A percentile compares a stretch with the other conserved stretches of the same genome.
phyloP scores from a whole-genome alignment of 441 rosid species.

The Populus tomentosa region DNA sequence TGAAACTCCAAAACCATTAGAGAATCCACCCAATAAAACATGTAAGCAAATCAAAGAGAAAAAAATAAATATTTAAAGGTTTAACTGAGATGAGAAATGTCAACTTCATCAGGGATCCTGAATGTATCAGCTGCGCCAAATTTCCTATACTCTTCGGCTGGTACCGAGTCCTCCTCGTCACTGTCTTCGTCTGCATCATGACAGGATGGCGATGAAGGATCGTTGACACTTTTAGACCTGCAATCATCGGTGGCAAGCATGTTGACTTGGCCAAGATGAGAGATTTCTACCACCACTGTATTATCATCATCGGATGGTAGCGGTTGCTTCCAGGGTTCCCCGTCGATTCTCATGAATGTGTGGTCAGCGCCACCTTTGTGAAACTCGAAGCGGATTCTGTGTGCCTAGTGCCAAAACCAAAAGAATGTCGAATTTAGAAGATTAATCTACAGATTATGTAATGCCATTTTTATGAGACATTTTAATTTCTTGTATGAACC shows the following conservation, averaged over 20 bases:
- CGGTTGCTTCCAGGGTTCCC: slow-evolving; percentile 98
- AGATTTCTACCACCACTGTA: slow-evolving; percentile 81
- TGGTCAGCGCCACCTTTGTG: slow-evolving; percentile 68
- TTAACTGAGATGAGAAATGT: slow-evolving; percentile 61
- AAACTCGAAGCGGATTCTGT: slow-evolving; percentile 78
- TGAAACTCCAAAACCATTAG: neutral
- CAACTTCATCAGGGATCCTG: slow-evolving; percentile 71
- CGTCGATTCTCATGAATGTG: slow-evolving; percentile 95
- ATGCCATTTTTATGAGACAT: neutral
- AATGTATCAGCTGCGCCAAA: slow-evolving; percentile 93
- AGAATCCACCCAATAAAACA: neutral
- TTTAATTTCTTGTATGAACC: neutral
- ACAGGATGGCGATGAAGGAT: slow-evolving; percentile 31
- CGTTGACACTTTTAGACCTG: slow-evolving; percentile 55
- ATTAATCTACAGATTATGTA: neutral
- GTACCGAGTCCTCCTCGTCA: slow-evolving; percentile 40
- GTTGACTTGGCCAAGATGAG: slow-evolving; percentile 82
- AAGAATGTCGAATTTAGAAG: neutral
- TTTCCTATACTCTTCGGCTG: slow-evolving; percentile 52
- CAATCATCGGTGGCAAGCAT: slow-evolving; percentile 80
- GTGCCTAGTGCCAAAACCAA: slow-evolving; percentile 42
- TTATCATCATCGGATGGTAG: slow-evolving; percentile 57
- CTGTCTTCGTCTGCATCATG: slow-evolving; percentile 30
- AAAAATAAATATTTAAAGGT: neutral
- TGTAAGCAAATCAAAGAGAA: neutral